phyloP scores from a whole-genome alignment of 2,329 filamentous ascomycete species.

The Trichoderma atrobrunneum region DNA sequence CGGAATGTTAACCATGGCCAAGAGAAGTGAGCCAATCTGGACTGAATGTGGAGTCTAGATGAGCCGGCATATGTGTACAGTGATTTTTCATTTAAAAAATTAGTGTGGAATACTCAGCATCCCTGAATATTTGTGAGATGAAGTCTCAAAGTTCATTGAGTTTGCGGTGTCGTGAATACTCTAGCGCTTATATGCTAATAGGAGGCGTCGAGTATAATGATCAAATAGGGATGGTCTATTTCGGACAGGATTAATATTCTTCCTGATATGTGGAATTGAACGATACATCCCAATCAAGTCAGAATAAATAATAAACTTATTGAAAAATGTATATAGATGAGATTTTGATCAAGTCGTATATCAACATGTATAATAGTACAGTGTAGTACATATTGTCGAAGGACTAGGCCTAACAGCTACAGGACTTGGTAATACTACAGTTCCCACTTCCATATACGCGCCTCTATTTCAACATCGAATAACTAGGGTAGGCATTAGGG shows the following conservation, averaged over 20 bases:
- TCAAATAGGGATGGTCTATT: not conserved
- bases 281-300: not conserved
- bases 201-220: not conserved
- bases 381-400: not conserved
- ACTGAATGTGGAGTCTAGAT: not conserved
- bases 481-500: not conserved
- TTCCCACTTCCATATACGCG: not conserved
- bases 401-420: rapidly evolving
- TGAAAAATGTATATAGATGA: not conserved
- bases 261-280: not conserved
- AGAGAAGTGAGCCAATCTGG: not conserved
- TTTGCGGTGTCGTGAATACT: not conserved
- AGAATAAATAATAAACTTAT: not conserved
- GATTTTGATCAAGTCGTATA: not conserved
- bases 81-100: not conserved
- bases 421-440: not conserved
- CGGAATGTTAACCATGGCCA: not conserved
- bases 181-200: not conserved
- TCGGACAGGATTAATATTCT: not conserved
- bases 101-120: not conserved
- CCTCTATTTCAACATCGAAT: not conserved
- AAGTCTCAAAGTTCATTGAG: not conserved
- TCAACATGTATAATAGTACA: not conserved
- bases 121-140: not conserved
- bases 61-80: not conserved